Evolutionary conservation across 495 filamentous ascomycete species (phyloP), one percentile per base, ranked within the genome.

Genomic region (Platismatia glauca): DNA sequence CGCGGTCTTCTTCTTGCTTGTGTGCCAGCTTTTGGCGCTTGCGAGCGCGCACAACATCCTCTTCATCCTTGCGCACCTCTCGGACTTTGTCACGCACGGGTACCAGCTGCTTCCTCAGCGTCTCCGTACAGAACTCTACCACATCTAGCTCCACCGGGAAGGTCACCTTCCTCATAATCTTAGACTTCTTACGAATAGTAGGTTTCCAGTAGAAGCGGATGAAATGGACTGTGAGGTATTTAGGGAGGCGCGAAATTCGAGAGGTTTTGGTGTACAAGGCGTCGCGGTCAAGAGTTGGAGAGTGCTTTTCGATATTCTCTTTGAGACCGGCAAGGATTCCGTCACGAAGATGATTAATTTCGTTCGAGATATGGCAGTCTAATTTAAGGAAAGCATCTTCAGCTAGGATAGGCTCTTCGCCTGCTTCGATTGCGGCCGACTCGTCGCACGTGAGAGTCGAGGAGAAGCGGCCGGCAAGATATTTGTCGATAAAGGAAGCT

Each of bases 161-260:
- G 0, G 89, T 91, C 52, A 98, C 94, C 74, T 97, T 98, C 67
- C 91, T 88, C 91, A 98, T 91, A 70, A 98, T 98, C 82, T 98
- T 98, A 60, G 92, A 90, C 78, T 98, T 98, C 81, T 97, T 97
- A 71, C 93, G 85, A 11, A 88, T 89, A 62, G 92, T 89, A 24
- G 87, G 82, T 72, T 95, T 92, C 95, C 95, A 98, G 78, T 89
- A 96, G 77, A 98, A 98, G 64, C 94, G 91, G 64, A 98, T 89
- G 71, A 98, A 96, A 71, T 98, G 94, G 7, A 97, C 91, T 18
- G 94, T 93, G 35, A 98, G 80, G 65, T 98, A 96, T 71, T 95
- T 96, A 16, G 94, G 94, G 62, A 97, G 73, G 12, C 93, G 87
- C 29, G 91, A 81, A 66, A 98, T 92, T 64, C 86, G 85, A 35